Evolutionary conservation across 2,329 filamentous ascomycete genomes (phyloP).

Genomic region (Albophoma yamanashiensis): DNA sequence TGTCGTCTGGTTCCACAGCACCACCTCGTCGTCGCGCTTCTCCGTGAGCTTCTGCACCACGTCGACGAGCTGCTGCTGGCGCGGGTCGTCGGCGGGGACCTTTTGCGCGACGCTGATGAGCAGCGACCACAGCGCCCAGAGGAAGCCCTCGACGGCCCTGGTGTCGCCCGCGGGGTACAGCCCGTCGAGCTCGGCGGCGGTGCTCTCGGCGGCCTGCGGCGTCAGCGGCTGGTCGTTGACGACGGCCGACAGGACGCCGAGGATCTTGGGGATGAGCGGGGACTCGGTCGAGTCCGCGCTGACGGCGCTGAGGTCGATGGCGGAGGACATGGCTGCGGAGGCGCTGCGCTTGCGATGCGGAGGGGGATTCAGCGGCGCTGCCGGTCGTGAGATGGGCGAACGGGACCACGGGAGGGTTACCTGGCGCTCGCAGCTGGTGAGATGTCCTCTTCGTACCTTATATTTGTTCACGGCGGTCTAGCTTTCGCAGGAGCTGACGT

Average conservation of each 20-base stretch:
- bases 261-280: conserved; percentile 3
- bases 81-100: conserved; percentile 14
- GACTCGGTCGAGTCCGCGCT: neutral
- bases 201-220: conserved; percentile 7
- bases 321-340: neutral
- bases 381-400: neutral
- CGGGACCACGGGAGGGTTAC: neutral
- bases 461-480: neutral
- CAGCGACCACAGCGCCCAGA: conserved; percentile 19
- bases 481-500: neutral
- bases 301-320: neutral
- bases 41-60: conserved; percentile 11
- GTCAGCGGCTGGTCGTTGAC: conserved; percentile 9
- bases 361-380: neutral
- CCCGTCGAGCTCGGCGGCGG: conserved; percentile 14
- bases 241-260: conserved; percentile 12
- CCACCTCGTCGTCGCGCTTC: conserved; percentile 11
- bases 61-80: conserved; percentile 12
- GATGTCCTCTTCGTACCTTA: neutral
- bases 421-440: neutral
- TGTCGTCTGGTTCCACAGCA: conserved; percentile 15
- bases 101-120: conserved; percentile 13
- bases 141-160: conserved; percentile 12
- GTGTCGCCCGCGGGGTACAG: conserved; percentile 9
- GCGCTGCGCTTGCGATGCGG: neutral